Evolutionary conservation across 306 rosid genomes (phyloP).

Genomic region (Trifolium dubium): DNA sequence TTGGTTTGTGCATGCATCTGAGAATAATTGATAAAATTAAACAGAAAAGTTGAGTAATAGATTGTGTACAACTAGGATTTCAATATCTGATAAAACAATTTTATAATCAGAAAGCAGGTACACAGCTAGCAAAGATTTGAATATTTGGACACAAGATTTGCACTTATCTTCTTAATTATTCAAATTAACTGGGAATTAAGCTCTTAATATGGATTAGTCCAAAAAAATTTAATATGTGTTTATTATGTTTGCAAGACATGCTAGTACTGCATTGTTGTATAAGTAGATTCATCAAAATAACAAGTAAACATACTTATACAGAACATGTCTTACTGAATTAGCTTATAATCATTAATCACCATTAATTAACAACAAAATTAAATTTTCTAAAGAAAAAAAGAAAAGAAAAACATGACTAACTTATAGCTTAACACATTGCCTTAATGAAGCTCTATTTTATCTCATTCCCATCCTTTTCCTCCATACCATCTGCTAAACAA

Average conservation of each 20-base stretch:
- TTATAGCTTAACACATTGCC: background rate
- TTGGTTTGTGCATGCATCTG: background rate
- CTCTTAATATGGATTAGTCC: background rate
- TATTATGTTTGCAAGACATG: slow-evolving; percentile 28
- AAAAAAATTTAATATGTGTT: no score
- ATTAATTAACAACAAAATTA: slow-evolving; percentile 55
- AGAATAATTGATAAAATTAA: slow-evolving; percentile 11
- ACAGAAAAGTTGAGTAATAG: background rate
- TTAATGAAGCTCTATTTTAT: slow-evolving; percentile 13
- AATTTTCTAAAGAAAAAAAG: slow-evolving; percentile 43
- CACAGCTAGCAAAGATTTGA: background rate
- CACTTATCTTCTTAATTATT: background rate
- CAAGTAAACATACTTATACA: slow-evolving; percentile 40
- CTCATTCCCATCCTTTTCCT: slow-evolving; percentile 58
- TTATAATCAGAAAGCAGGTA: background rate
- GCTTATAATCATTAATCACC: slow-evolving; percentile 48
- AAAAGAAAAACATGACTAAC: slow-evolving; percentile 41
- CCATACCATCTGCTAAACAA: slow-evolving; percentile 69
- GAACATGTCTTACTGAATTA: slow-evolving; percentile 45
- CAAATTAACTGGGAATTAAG: background rate
- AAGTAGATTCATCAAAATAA: slow-evolving; percentile 45
- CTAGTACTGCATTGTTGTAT: slow-evolving; percentile 26
- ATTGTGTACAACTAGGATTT: background rate
- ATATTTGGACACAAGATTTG: background rate
- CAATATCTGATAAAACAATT: background rate